Base-by-base conservation (phyloP, 768 basidiomycete genomes). In the Collybia sordida region DNA sequence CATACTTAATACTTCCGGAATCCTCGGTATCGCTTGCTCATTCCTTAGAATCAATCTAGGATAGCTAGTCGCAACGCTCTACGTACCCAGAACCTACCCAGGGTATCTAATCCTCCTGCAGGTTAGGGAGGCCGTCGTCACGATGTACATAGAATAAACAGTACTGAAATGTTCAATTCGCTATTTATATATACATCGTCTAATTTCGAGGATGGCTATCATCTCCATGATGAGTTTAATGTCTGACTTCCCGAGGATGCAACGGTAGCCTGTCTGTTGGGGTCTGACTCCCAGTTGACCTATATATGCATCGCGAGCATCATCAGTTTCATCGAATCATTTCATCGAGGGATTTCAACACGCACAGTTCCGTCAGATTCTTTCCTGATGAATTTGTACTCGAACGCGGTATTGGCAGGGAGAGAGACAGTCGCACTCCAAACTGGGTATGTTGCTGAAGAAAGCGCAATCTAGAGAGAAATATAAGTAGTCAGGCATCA, bases 361-460 rank as follows among this genome's bases (percentile, higher is more conserved):
- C 78, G 58, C 51, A 82, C 79, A 42, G 61, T 70, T n/a, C 78
- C 80, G 52, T 77, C 65, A 2, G 71, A 64, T 46, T 77, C 75
- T 59, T 80, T 83, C 22, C 80, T 65, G 55, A 86, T 81, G 49
- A 82, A 84, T 63, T 85, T 86, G 64, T 79, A 86, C 52, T 79
- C 52, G 61, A 86, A 83, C 3, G 57, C 54, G 0, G 78, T 79
- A 47, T 66, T 71, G 0, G 75, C 66, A 2, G 82, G 81, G 0
- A 86, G 56, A n/a, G 64, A 63, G 4, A 83, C 66, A 0, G 77
- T 77, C 15, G 74, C 71, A 3, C 65, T 71, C 83, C 82, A 86
- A 2, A 74, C 67, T 4, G 82, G 82, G 52, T 84, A 83, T 15
- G 64, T 61, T 2, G 74, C 72, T 15, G 82, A 56, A 0, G 81